phyloP scores from a whole-genome alignment of 805 yeast genomes.

The Saccharomycopsis fibuligera region DNA sequence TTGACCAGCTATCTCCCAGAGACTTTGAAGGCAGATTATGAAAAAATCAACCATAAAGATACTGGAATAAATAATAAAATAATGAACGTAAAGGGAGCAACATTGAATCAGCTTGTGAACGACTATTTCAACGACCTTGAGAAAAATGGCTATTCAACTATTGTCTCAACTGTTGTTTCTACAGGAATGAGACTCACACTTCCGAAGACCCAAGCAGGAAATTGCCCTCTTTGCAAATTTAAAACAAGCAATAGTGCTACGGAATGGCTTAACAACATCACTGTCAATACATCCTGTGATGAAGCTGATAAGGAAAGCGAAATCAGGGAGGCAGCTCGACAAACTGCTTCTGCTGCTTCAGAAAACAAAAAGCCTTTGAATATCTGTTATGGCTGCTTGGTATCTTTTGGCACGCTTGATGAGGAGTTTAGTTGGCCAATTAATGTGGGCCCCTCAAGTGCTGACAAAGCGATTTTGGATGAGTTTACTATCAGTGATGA shows the following conservation, averaged over 20 bases:
- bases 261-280: slow-evolving; percentile 36
- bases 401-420: slow-evolving; percentile 32
- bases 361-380: slow-evolving; percentile 18
- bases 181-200: slow-evolving; percentile 39
- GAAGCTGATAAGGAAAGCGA: slow-evolving; percentile 24
- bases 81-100: slow-evolving; percentile 35
- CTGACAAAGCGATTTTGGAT: slow-evolving; percentile 28
- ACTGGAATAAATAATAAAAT: slow-evolving; percentile 12
- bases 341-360: neutral
- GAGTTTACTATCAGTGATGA: slow-evolving; percentile 34
- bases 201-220: slow-evolving; percentile 25
- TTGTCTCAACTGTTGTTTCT: slow-evolving; percentile 42
- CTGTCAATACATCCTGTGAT: slow-evolving; percentile 34
- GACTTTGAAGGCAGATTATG: neutral
- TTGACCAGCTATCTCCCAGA: slow-evolving; percentile 7
- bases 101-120: slow-evolving; percentile 36
- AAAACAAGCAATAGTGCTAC: slow-evolving; percentile 34
- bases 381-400: slow-evolving; percentile 37
- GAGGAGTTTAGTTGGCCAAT: slow-evolving; percentile 35
- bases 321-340: neutral
- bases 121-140: slow-evolving; percentile 38
- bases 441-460: slow-evolving; percentile 11
- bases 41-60: slow-evolving; percentile 5
- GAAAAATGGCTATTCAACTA: slow-evolving; percentile 38
- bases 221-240: slow-evolving; percentile 35